Base-by-base conservation (phyloP, 2,329 filamentous ascomycete genomes). In the Samsoniella hepiali region DNA sequence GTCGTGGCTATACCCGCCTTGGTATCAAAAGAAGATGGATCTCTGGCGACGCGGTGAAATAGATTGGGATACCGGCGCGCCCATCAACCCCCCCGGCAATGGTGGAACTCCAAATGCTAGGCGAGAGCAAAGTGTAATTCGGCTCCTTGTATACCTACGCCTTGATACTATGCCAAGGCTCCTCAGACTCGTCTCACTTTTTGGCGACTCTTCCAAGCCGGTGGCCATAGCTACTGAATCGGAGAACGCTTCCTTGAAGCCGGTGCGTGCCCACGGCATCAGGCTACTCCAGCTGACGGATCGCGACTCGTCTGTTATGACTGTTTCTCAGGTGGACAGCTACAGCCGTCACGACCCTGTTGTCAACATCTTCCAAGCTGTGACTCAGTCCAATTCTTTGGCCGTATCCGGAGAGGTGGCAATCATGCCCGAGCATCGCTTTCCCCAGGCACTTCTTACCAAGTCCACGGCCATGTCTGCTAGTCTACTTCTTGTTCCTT, bases 261-360 rank as follows among this genome's bases (percentile, higher is more conserved):
- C 80, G 9, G 83, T 94, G 1, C 84, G 90, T 70, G 89, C 93
- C 0, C 91, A 96, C 69, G 94, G 93, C 38, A 78, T 97, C n/a
- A 89, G 93, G 15, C 83, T 98, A 17, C 78, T 96, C 56, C 91
- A 96, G 72, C 84, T 98, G 13, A 96, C 91, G 0, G 93, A 97
- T 69, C 92, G 94, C 82, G 90, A 91, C 49, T 97, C 94, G 0
- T 93, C 93, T 22, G 94, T 97, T 69, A 98, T 98, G 94, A 89
- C 91, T 69, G 91, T 96, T 11, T 89, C 92, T 0, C 92, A 96
- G 71, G 82, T 89, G 3, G 89, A 93, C 45, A 91, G 95, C 56
- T 84, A 87, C 65, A 84, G 85, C 32, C 81, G 84, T 7, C 83
- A 85, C 69, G 94, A 98, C 70, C 92, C 94, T 0, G 88, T 98